Conservation (phyloP, 176 grass and related monocot genomes). For the Canna indica region DNA sequence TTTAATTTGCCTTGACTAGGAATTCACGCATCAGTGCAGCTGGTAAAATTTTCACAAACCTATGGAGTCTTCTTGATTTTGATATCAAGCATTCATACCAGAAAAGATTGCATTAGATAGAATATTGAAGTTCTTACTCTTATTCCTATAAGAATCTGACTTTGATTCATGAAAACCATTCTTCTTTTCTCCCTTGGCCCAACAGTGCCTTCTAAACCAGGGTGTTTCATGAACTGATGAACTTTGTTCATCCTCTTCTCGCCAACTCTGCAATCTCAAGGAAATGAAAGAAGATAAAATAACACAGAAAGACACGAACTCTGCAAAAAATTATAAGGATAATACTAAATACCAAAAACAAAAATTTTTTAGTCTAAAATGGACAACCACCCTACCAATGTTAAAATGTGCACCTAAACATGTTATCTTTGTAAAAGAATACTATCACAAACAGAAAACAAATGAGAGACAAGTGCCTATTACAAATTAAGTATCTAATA, state of each 20-base stretch:
- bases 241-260: slow-evolving; percentile 51
- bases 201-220: slow-evolving; percentile 83
- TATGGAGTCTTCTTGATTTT: neutral
- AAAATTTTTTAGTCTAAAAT: neutral
- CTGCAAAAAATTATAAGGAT: neutral
- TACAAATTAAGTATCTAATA: no score
- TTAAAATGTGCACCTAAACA: no score
- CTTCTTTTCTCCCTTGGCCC: slow-evolving; percentile 43
- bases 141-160: slow-evolving; percentile 32
- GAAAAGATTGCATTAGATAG: neutral
- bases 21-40: neutral
- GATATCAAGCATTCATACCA: neutral
- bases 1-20: neutral
- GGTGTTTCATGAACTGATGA: slow-evolving; percentile 33
- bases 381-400: no score
- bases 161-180: slow-evolving; percentile 31
- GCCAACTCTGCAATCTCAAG: slow-evolving; percentile 52
- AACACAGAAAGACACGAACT: slow-evolving; percentile 1
- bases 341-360: neutral
- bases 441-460: no score
- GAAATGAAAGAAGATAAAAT: neutral
- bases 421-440: no score
- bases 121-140: slow-evolving; percentile 26
- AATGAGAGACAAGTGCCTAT: no score
- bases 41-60: neutral